These are phyloP conservation scores for Fusarium oligoseptatum DNA, from an alignment of 2,329 filamentous ascomycete species.

Conservation along the genomic window DNA sequence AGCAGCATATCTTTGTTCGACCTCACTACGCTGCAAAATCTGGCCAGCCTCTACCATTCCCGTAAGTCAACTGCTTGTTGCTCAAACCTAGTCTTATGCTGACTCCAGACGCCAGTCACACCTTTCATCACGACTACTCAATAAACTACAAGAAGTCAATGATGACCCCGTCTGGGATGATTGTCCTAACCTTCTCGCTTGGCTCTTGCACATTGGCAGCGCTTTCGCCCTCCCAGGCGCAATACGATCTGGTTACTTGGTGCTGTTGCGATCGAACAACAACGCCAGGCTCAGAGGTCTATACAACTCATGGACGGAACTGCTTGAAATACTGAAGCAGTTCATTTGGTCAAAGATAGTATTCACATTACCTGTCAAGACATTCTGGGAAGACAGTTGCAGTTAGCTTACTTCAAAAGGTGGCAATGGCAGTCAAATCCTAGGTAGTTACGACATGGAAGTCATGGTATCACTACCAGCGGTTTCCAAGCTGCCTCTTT, in stretches of 20 bases:
- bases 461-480: not conserved
- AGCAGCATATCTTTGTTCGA: constrained; percentile 57
- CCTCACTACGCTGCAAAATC: constrained; percentile 56
- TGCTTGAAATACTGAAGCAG: constrained; percentile 48
- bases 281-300: constrained; percentile 19
- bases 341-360: constrained; percentile 58
- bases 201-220: constrained; percentile 55
- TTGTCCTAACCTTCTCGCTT: constrained; percentile 50
- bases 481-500: too few relatives aligned
- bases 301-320: constrained; percentile 49
- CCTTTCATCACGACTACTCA: constrained; percentile 50
- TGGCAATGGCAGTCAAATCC: too few relatives aligned
- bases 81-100: not conserved
- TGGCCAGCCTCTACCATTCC: constrained; percentile 56
- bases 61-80: constrained; percentile 44
- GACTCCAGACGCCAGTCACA: constrained; percentile 43
- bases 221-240: constrained; percentile 51
- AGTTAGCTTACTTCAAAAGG: too few relatives aligned
- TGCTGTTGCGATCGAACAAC: constrained; percentile 42
- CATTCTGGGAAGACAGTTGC: constrained; percentile 51
- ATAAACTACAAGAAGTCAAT: constrained; percentile 47
- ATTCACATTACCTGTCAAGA: constrained; percentile 48
- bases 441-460: too few relatives aligned
- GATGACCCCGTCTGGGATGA: constrained; percentile 50
- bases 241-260: constrained; percentile 47